A percentile compares a stretch with the other conserved stretches of the same genome.
phyloP scores from a whole-genome alignment of 495 filamentous ascomycete genomes.

The Staphylotrichum tortipilum region DNA sequence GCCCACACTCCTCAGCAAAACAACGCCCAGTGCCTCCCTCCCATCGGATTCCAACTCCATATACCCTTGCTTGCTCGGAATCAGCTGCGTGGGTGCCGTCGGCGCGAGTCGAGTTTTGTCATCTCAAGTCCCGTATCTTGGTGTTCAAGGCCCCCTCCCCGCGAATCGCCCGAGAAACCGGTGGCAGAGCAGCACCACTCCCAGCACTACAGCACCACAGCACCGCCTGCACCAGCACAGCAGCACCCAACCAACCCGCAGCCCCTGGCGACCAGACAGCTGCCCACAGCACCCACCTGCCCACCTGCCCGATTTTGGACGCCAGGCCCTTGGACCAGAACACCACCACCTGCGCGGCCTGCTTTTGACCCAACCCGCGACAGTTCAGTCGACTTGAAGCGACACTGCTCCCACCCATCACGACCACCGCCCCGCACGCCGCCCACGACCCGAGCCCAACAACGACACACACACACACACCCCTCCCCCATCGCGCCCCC shows the following conservation, averaged over 20 bases:
- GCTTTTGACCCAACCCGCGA: constrained; percentile 14
- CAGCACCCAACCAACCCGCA: too few relatives aligned
- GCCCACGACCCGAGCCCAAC: not conserved
- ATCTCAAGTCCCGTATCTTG: not conserved
- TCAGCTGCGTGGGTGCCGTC: not conserved
- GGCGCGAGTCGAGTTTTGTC: not conserved
- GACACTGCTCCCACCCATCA: constrained; percentile 12
- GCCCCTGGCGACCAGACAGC: not conserved
- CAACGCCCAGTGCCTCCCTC: not conserved
- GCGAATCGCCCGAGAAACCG: too few relatives aligned
- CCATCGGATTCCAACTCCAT: constrained; percentile 1
- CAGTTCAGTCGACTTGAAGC: constrained; percentile 13
- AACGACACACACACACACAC: too few relatives aligned
- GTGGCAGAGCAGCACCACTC: too few relatives aligned
- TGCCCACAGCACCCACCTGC: constrained; percentile 6
- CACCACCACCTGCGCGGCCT: too few relatives aligned
- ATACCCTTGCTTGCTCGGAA: constrained; percentile 7
- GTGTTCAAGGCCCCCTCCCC: not conserved
- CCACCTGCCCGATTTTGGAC: constrained; percentile 24
- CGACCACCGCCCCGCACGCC: constrained; percentile 2
- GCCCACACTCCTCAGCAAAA: constrained; percentile 4
- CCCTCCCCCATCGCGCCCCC: not conserved
- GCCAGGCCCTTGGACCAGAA: too few relatives aligned
- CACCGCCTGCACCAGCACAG: too few relatives aligned
- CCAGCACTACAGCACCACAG: too few relatives aligned